Percentiles rank a stretch among this genome's conserved stretches.
Evolutionary conservation across 208 protist species (phyloP).

Genomic region (Trypanosoma congolense): DNA sequence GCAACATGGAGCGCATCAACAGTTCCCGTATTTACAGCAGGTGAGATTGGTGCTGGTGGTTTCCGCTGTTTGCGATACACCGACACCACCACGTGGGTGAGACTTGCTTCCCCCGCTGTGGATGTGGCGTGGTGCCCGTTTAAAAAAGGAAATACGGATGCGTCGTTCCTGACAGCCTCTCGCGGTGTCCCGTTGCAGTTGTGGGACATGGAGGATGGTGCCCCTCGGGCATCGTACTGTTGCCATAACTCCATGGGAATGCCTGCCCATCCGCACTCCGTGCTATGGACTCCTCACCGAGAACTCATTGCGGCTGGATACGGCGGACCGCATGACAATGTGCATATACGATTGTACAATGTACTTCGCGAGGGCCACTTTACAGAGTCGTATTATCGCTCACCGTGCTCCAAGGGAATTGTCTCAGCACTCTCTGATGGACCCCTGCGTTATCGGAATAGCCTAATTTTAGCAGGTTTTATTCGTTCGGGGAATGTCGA

Average conservation of each 20-base stretch:
- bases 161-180: conserved; percentile 55
- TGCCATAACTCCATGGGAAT: conserved; percentile 51
- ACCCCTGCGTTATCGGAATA: conserved; percentile 14
- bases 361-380: conserved; percentile 41
- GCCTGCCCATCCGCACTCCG: conserved; percentile 34
- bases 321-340: conserved; percentile 53
- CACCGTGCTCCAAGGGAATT: conserved; percentile 25
- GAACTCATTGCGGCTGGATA: conserved; percentile 57
- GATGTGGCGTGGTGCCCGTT: conserved; percentile 78
- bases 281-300: conserved; percentile 35
- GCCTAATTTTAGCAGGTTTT: conserved; percentile 48
- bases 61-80: conserved; percentile 10
- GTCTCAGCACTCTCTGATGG: conserved; percentile 39
- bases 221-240: conserved; percentile 63
- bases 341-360: conserved; percentile 71
- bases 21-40: conserved; percentile 17
- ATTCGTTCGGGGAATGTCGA: conserved; percentile 49
- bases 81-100: conserved; percentile 29
- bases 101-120: conserved; percentile 57
- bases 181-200: conserved; percentile 64
- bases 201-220: conserved; percentile 63
- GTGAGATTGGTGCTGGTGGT: background rate
- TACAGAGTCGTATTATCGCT: conserved; percentile 38
- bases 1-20: conserved; percentile 30
- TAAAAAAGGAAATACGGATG: conserved; percentile 36